Evolutionary conservation across 73 alveolate genomes (phyloP), one percentile per base, ranked within the genome.

Genomic region (Durusdinium trenchii): DNA sequence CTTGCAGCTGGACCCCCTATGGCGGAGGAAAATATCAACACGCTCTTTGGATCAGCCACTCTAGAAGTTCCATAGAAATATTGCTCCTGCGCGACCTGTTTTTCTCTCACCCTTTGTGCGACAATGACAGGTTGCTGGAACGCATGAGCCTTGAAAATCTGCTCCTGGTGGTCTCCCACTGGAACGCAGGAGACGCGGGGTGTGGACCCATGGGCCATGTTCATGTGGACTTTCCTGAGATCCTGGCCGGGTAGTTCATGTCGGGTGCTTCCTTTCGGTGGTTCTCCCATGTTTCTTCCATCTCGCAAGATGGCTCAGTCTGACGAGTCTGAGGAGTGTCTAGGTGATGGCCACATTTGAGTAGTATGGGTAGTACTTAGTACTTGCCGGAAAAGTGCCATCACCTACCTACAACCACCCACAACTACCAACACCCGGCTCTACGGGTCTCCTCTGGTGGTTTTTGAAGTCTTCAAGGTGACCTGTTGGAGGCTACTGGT

Each of bases 141-240:
- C 75, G 98, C 28, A 91, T 91, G 98, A 89, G 98, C 52, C 90
- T 91, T 54, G 98, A 91, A 89, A 91, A 91, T 35, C 57, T 91
- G 51, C 60, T 91, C n/a, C 64, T 91, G 90, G 85, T 91, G 61
- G 54, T 91, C 47, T 69, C 90, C 48, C 98, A 91, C 45, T 91
- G 98, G 98, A 78, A 48, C 50, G 30, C 79, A 50, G 98, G 98
- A 42, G 62, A 60, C 30, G 3, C 30, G n/a, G 1, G 73, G 73
- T 60, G 73, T 60, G 73, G 73, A 60, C 30, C 3, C 73, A 57
- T 60, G 4, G n/a, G n/a, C n/a, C n/a, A n/a, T n/a, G n/a, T n/a
- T n/a, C n/a, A n/a, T n/a, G n/a, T n/a, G n/a, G n/a, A n/a, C n/a
- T n/a, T n/a, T n/a, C n/a, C n/a, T n/a, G n/a, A n/a, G n/a, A n/a